Evolutionary conservation across 2,329 filamentous ascomycete species (phyloP), one percentile per base, ranked within the genome.

Genomic region (Phaeosphaeria sp.): DNA sequence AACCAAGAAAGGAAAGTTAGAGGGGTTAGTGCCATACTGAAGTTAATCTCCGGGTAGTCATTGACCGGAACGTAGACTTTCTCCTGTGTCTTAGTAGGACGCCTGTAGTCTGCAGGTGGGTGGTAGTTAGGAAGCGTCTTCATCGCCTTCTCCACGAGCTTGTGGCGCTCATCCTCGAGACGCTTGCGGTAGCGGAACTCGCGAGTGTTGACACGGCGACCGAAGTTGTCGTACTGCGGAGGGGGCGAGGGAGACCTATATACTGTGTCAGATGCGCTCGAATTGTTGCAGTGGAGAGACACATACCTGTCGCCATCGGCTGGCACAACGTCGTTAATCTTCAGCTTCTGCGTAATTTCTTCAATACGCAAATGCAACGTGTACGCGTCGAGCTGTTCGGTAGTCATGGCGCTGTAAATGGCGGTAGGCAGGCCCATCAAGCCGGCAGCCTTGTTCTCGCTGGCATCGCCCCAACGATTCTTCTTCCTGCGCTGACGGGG

Each of bases 11-110:
- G 74, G 79, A 77, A 78, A 77, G 73, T 74, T 74, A 74, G 88
- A 93, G 92, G 93, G 92, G 97, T 97, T 97, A 93, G 90, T 93
- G 95, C 94, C 94, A 94, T 97, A 99, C 95, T 99, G 92, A 99
- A 99, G 90, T 99, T 99, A 89, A 99, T 98, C 82, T 99, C 95
- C 86, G 95, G 95, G 81, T 99, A 99, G 82, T 99, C 95, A 88
- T 99, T 99, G 84, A 99, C 95, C 79, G 95, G 95, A 80, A 99
- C 95, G 80, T 99, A 99, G 90, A 99, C 96, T 86, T 99, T 99
- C 86, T 99, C 95, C 83, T 99, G 95, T 78, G 95, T 99, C 90
- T 99, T 99, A 79, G 94, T 98, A 63, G 95, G 95, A 74, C 95
- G 92, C 79, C 95, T 92, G 81, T 99, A 99, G 80, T 99, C 95